Percentiles rank a stretch among this genome's conserved stretches.
Conservation (phyloP, 768 basidiomycete genomes). For the Termitomyces sp. region DNA sequence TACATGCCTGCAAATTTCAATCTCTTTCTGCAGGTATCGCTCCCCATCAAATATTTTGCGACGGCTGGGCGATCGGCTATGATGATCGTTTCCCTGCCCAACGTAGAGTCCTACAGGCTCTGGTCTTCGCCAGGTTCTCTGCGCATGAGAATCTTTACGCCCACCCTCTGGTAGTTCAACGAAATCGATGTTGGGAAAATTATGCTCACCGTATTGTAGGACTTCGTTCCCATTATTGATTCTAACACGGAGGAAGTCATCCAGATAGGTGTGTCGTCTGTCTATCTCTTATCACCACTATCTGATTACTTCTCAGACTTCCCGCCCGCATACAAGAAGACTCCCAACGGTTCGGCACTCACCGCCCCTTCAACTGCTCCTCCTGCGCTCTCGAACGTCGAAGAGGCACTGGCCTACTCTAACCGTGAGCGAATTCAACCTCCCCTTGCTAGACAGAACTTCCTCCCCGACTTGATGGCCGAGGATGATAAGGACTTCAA, state of each 20-base stretch:
- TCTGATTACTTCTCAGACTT: conserved; percentile 47
- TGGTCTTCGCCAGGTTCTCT: conserved; percentile 70
- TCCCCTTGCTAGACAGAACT: conserved; percentile 62
- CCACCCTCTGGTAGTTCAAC: conserved; percentile 63
- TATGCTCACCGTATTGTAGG: conserved; percentile 30
- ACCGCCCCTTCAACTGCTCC: conserved; percentile 32
- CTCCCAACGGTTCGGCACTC: conserved; percentile 36
- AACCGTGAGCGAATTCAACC: conserved; percentile 74
- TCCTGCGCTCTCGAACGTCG: conserved; percentile 29
- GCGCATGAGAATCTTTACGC: conserved; percentile 86
- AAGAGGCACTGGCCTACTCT: conserved; percentile 42
- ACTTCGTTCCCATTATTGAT: conserved; percentile 74
- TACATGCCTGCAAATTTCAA: background rate
- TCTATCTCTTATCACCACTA: background rate
- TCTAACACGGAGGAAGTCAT: conserved; percentile 67
- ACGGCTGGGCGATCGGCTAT: conserved; percentile 90
- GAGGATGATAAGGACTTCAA: conserved; percentile 49
- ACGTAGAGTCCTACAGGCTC: conserved; percentile 70
- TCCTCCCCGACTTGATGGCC: conserved; percentile 79
- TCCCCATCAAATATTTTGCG: conserved; percentile 67
- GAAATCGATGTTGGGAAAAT: conserved; percentile 8
- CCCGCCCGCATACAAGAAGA: conserved; percentile 55
- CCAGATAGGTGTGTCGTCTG: conserved; percentile 45
- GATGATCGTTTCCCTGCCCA: conserved; percentile 77
- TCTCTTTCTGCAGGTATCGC: conserved; percentile 43